These are phyloP conservation scores for Echinochloa phyllopogon DNA, from an alignment of 176 grass and related monocot genomes.

Conservation along the genomic window DNA sequence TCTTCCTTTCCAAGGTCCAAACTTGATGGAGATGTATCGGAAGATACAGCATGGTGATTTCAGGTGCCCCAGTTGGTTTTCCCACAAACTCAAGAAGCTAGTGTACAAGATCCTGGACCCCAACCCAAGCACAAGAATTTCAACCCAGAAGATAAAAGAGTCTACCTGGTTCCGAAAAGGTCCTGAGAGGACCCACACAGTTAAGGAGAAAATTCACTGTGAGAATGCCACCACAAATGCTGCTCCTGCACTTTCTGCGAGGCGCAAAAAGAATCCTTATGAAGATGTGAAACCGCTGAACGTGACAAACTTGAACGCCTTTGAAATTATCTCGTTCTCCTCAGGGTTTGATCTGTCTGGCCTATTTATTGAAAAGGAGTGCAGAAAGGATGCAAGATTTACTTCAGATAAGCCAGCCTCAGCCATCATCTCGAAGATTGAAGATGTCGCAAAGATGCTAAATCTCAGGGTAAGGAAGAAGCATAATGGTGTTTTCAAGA, in stretches of 20 bases:
- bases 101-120: slow-evolving; percentile 74
- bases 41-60: slow-evolving; percentile 73
- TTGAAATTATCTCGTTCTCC: slow-evolving; percentile 84
- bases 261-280: slow-evolving; percentile 34
- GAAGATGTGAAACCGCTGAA: slow-evolving; percentile 46
- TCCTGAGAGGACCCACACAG: slow-evolving; percentile 31
- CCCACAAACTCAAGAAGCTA: slow-evolving; percentile 67
- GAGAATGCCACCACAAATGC: slow-evolving; percentile 28
- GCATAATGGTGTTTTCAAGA: slow-evolving; percentile 61
- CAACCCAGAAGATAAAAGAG: slow-evolving; percentile 74
- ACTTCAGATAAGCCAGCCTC: slow-evolving; percentile 73
- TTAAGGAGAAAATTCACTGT: slow-evolving; percentile 40
- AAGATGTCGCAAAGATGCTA: slow-evolving; percentile 57
- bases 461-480: slow-evolving; percentile 84
- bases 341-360: slow-evolving; percentile 72
- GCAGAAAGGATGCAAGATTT: slow-evolving; percentile 68
- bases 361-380: slow-evolving; percentile 56
- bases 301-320: slow-evolving; percentile 71
- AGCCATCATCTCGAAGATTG: slow-evolving; percentile 57
- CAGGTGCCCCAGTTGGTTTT: slow-evolving; percentile 75
- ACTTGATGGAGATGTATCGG: slow-evolving; percentile 83
- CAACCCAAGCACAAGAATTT: slow-evolving; percentile 66
- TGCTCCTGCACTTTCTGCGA: slow-evolving; percentile 4
- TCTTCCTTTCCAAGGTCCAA: slow-evolving; percentile 77
- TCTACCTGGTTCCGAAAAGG: slow-evolving; percentile 83